phyloP scores from a whole-genome alignment of 352 stramenopile species.

The Pythium pyrilobum region DNA sequence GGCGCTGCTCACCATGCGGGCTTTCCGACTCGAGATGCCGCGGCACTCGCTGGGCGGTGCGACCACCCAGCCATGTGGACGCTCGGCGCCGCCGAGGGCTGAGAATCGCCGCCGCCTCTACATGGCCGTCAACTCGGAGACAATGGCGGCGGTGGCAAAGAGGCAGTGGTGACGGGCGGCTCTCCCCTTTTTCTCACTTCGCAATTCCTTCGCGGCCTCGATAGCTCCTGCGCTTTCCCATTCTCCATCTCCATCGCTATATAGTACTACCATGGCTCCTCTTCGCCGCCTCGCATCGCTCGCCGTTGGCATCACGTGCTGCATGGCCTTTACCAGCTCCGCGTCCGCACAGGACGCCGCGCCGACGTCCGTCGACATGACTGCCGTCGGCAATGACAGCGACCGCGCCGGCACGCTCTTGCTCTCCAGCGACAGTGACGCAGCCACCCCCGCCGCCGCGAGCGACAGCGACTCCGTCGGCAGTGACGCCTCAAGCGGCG shows the following conservation, averaged over 20 bases:
- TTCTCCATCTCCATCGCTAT: background rate
- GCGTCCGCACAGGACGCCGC: background rate
- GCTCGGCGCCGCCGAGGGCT: background rate
- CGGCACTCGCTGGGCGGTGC: background rate
- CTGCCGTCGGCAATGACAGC: background rate
- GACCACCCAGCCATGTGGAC: background rate
- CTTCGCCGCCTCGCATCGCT: background rate
- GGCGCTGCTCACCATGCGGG: background rate
- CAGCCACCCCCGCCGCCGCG: background rate
- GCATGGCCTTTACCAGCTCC: background rate
- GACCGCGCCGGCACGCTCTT: too few relatives aligned
- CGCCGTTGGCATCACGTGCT: conserved; percentile 1
- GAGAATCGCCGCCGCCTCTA: background rate
- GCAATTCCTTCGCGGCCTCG: background rate
- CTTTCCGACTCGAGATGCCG: background rate
- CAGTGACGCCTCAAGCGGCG: background rate
- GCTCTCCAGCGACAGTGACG: background rate
- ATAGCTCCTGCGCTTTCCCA: background rate
- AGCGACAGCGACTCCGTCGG: background rate
- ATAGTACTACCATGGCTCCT: conserved; percentile 5
- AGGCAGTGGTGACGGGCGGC: background rate
- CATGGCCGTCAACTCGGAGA: background rate
- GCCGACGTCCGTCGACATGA: background rate
- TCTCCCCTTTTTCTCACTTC: background rate
- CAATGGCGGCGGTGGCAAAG: too few relatives aligned